Conservation (phyloP, 2,329 filamentous ascomycete genomes). For the Colletotrichum salicis region DNA sequence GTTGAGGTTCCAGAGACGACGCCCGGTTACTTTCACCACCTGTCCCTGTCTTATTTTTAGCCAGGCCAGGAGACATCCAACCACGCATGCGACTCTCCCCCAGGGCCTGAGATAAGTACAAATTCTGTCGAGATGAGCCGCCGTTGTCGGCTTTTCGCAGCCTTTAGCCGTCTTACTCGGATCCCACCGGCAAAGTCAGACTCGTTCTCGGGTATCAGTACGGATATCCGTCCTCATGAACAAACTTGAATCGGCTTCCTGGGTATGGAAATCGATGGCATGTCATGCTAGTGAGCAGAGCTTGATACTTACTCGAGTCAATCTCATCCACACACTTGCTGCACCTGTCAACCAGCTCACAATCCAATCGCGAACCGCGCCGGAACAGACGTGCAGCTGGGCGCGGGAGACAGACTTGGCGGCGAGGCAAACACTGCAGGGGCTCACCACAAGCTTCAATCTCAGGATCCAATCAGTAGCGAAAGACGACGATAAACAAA, state of each 20-base stretch:
- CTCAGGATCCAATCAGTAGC: constrained; percentile 10
- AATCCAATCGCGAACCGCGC: constrained; percentile 28
- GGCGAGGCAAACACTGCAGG: constrained; percentile 7
- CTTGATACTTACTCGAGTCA: constrained; percentile 8
- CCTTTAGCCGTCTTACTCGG: neutral
- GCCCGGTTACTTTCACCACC: neutral
- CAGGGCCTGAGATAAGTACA: neutral
- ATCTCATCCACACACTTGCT: constrained; percentile 2
- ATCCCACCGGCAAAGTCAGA: neutral
- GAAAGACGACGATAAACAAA: neutral
- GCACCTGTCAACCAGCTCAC: constrained; percentile 19
- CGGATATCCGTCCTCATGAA: neutral
- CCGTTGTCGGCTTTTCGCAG: neutral
- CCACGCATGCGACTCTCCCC: neutral
- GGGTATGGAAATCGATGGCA: neutral
- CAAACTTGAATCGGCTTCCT: neutral
- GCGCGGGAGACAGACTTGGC: neutral
- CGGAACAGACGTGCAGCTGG: constrained; percentile 8
- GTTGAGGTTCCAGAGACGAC: neutral
- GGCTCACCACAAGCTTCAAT: neutral
- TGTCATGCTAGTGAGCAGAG: neutral
- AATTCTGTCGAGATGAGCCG: constrained; percentile 1
- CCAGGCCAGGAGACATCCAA: neutral
- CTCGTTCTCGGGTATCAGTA: constrained; percentile 4
- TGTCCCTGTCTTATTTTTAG: neutral